These are phyloP conservation scores for Coemansia sp. DNA, from an alignment of 192 early-diverging fungal species.

Conservation along the genomic window DNA sequence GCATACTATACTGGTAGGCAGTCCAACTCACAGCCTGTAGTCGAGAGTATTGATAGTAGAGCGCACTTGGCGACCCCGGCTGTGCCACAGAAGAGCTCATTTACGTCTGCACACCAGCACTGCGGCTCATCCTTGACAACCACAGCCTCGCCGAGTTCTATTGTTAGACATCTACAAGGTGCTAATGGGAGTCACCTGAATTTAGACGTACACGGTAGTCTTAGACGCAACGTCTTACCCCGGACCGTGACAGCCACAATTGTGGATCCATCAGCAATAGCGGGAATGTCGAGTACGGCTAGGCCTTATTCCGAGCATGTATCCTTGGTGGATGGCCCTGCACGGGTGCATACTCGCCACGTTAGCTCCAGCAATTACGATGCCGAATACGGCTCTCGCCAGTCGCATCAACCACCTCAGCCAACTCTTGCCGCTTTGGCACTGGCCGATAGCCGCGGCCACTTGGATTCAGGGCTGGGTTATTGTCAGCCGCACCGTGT, in stretches of 20 bases:
- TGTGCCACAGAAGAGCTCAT: neutral
- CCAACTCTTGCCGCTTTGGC: conserved; percentile 43
- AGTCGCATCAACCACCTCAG: conserved; percentile 17
- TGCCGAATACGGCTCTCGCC: neutral
- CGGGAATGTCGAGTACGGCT: neutral
- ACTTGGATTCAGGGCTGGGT: conserved; percentile 39
- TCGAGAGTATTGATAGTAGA: neutral
- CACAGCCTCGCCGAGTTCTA: neutral
- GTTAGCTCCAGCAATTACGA: conserved; percentile 6
- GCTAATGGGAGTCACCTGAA: neutral
- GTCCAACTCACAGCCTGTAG: neutral
- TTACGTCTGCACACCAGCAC: neutral
- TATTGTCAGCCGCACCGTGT: conserved; percentile 29
- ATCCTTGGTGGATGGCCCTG: neutral
- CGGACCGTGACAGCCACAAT: conserved; percentile 42
- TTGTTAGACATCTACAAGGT: neutral
- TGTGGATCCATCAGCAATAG: conserved; percentile 26
- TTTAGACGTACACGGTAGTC: neutral
- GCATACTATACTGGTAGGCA: neutral
- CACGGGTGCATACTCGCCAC: neutral
- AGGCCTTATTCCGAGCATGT: neutral
- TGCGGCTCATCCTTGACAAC: neutral
- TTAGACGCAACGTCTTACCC: conserved; percentile 9
- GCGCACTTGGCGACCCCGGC: neutral
- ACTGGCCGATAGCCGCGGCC: conserved; percentile 42